Conservation (phyloP, 345 rosid genomes). For the Aquilaria malaccensis region DNA sequence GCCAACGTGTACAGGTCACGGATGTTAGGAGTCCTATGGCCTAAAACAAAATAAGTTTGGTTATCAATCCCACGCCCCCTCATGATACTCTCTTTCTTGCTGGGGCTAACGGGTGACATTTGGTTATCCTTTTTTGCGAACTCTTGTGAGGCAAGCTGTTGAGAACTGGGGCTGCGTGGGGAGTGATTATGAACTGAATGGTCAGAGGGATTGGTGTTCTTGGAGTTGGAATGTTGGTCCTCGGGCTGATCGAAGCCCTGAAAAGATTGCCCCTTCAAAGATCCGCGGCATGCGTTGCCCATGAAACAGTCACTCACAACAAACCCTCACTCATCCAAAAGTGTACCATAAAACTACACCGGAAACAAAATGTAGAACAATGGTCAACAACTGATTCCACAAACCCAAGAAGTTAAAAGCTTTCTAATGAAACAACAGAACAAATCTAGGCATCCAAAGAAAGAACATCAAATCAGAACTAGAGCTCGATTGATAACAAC, state of each 20-base stretch:
- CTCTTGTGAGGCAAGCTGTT: constrained; percentile 26
- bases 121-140: constrained; percentile 26
- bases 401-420: too few species aligned
- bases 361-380: too few species aligned
- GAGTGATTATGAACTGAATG: constrained; percentile 29
- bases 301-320: constrained; percentile 54
- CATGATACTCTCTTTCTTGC: constrained; percentile 32
- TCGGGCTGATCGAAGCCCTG: constrained; percentile 78
- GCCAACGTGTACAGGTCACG: constrained; percentile 78
- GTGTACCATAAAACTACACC: too few species aligned
- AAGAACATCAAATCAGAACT: too few species aligned
- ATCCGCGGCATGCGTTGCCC: constrained; percentile 99
- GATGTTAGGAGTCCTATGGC: constrained; percentile 81
- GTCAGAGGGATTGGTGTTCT: constrained; percentile 29
- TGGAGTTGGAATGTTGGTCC: constrained; percentile 37
- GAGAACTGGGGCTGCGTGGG: constrained; percentile 22
- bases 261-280: constrained; percentile 66
- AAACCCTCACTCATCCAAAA: constrained; percentile 36
- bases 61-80: constrained; percentile 70
- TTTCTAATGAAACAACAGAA: too few species aligned
- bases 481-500: too few species aligned
- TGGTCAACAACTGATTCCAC: too few species aligned
- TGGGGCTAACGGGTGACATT: constrained; percentile 29
- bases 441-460: too few species aligned
- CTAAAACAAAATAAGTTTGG: constrained; percentile 58